Base-by-base conservation (phyloP, 257 asterid genomes). In the Lantana camara region DNA sequence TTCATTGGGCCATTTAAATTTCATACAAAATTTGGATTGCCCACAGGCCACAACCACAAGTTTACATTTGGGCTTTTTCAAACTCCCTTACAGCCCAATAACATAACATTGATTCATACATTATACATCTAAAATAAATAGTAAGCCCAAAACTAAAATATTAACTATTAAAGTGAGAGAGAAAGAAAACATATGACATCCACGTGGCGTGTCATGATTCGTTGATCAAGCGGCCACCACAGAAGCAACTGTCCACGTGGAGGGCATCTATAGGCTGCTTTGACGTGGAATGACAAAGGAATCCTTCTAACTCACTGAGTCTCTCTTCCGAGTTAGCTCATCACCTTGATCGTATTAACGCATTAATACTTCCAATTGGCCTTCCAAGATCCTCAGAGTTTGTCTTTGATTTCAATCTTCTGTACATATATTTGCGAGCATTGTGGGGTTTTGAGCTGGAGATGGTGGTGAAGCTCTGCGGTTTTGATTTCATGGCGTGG, bases 401-500 rank as follows among this genome's bases (percentile, higher is more conserved):
- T 7, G 34, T 21, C 51, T 35, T 8, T 10, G 52, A 42, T 46
- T 40, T 38, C 4, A 57, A 30, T 9, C 34, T 14, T 38, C 52
- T 51, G 63, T 23, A 15, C 13, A 27, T 44, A 51, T 37, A n/a
- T 27, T n/a, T 15, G 3, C 11, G 40, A 27, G 40, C 40, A 76
- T 48, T 55, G 23, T 17, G 19, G 73, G 40, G 52, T 53, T 57
- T 60, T 27, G 66, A 42, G 50, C 56, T 68, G 81, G 78, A 71
- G 63, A 69, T 63, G 60, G 66, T 29, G 70, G 79, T 72, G 80
- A 81, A 79, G 55, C 71, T 76, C 24, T 79, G 77, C 58, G 82
- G 79, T 44, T 71, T 79, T 63, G 83, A 88, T 84, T 67, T 73
- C 27, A 73, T 79, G 60, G 94, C 93, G 32, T 79, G 79, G 76